Conservation (phyloP, 2,329 filamentous ascomycete genomes). For the Ascochyta fabae region DNA sequence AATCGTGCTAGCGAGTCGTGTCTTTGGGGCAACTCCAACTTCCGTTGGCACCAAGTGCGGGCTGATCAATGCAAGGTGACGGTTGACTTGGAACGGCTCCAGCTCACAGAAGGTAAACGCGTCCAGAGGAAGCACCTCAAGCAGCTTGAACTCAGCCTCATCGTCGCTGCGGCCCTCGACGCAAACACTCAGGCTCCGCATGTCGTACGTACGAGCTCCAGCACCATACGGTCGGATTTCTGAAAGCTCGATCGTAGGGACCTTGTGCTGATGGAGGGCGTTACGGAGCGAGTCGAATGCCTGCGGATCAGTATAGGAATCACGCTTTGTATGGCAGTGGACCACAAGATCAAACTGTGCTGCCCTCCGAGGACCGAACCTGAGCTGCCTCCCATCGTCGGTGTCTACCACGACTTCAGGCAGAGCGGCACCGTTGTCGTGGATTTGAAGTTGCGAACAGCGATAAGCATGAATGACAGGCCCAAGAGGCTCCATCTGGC, state of each 20-base stretch:
- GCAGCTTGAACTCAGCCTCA: conserved; percentile 30
- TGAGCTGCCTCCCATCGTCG: conserved; percentile 35
- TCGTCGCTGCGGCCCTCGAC: conserved; percentile 39
- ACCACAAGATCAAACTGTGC: conserved; percentile 40
- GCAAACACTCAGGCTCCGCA: conserved; percentile 35
- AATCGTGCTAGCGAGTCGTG: conserved; percentile 8
- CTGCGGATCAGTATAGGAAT: conserved; percentile 20
- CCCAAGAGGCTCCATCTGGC: conserved; percentile 41
- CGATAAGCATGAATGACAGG: conserved; percentile 39
- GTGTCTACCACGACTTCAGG: background rate
- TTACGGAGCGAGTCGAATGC: conserved; percentile 31
- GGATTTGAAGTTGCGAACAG: conserved; percentile 29
- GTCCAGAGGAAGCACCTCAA: conserved; percentile 44
- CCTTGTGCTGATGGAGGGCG: conserved; percentile 29
- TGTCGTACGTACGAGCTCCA: conserved; percentile 27
- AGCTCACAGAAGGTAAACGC: conserved; percentile 42
- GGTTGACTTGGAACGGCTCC: conserved; percentile 46
- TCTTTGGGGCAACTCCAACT: conserved; percentile 2
- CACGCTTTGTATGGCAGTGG: conserved; percentile 34
- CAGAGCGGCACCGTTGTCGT: conserved; percentile 18
- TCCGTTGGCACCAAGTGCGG: conserved; percentile 25
- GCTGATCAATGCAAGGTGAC: conserved; percentile 46
- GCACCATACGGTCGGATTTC: conserved; percentile 36
- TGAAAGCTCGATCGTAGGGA: conserved; percentile 43
- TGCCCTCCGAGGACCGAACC: conserved; percentile 21